phyloP scores from a whole-genome alignment of 768 basidiomycete species.

The Suillus lakei region DNA sequence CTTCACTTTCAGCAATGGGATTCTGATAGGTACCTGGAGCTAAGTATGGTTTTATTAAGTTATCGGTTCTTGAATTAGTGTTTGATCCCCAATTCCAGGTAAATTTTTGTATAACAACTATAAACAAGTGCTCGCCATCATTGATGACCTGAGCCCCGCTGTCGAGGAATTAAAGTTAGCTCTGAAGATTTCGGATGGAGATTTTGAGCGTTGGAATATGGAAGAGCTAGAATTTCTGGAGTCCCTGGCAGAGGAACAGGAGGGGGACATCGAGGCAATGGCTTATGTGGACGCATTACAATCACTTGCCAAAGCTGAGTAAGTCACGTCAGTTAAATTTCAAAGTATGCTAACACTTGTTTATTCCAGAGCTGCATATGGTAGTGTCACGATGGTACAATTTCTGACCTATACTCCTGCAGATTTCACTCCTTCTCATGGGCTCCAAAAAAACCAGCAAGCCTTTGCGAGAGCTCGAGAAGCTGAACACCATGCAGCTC shows the following conservation, averaged over 20 bases:
- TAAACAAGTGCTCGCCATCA: slow-evolving; percentile 19
- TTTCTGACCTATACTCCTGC: slow-evolving; percentile 21
- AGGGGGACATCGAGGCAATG: slow-evolving; percentile 25
- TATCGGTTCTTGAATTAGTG: neutral
- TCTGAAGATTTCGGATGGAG: neutral
- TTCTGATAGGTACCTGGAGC: slow-evolving; percentile 4
- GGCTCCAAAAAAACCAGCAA: slow-evolving; percentile 17
- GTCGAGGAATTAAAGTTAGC: neutral
- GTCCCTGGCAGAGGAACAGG: slow-evolving; percentile 1
- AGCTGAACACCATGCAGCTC: slow-evolving; percentile 18
- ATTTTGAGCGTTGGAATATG: slow-evolving; percentile 4
- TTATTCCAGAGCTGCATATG: slow-evolving; percentile 17
- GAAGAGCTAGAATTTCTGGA: slow-evolving; percentile 4
- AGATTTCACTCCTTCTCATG: slow-evolving; percentile 16
- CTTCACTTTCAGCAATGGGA: slow-evolving; percentile 15
- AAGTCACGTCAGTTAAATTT: neutral
- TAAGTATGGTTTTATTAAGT: slow-evolving; percentile 9
- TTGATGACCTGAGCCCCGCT: neutral
- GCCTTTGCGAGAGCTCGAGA: slow-evolving; percentile 26
- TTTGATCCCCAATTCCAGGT: neutral
- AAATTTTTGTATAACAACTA: slow-evolving; percentile 21
- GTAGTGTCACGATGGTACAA: slow-evolving; percentile 6
- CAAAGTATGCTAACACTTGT: neutral
- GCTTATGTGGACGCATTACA: slow-evolving; percentile 6
- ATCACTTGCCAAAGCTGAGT: neutral